phyloP scores from a whole-genome alignment of 2,329 filamentous ascomycete species.

The Simplicillium sp. region DNA sequence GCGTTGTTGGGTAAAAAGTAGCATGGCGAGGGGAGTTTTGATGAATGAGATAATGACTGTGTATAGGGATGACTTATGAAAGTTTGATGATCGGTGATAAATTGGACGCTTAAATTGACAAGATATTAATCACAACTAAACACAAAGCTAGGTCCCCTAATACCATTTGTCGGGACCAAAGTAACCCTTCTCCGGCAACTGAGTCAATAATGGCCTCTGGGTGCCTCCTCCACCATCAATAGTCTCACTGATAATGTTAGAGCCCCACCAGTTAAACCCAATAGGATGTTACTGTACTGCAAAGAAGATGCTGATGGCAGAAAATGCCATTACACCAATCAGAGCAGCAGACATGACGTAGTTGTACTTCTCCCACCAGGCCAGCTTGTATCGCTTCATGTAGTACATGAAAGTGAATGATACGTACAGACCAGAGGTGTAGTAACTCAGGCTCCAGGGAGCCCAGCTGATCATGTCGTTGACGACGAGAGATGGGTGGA shows the following conservation, averaged over 20 bases:
- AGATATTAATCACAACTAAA: too few species aligned
- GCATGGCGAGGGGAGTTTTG: too few species aligned
- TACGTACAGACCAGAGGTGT: constrained; percentile 29
- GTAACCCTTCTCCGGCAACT: constrained; percentile 1
- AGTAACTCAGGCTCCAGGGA: constrained; percentile 31
- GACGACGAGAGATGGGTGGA: constrained; percentile 29
- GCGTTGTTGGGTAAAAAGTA: constrained; percentile 6
- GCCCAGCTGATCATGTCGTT: constrained; percentile 32
- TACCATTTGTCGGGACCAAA: constrained; percentile 4
- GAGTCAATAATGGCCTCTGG: neutral
- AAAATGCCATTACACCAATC: constrained; percentile 28
- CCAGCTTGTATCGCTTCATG: constrained; percentile 24
- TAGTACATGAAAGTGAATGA: constrained; percentile 33
- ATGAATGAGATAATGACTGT: too few species aligned
- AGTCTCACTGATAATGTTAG: constrained; percentile 11
- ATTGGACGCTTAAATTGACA: too few species aligned
- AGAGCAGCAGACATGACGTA: constrained; percentile 30
- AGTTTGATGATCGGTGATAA: too few species aligned
- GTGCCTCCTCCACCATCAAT: constrained; percentile 10
- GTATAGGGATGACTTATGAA: too few species aligned
- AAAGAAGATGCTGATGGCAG: constrained; percentile 31
- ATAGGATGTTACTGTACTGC: constrained; percentile 27
- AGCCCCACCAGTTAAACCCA: constrained; percentile 32
- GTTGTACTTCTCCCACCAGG: constrained; percentile 37
- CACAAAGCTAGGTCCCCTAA: too few species aligned